A percentile compares a stretch with the other conserved stretches of the same genome.
phyloP scores from a whole-genome alignment of 805 yeast species.

The Diddensiella santjacobensis region DNA sequence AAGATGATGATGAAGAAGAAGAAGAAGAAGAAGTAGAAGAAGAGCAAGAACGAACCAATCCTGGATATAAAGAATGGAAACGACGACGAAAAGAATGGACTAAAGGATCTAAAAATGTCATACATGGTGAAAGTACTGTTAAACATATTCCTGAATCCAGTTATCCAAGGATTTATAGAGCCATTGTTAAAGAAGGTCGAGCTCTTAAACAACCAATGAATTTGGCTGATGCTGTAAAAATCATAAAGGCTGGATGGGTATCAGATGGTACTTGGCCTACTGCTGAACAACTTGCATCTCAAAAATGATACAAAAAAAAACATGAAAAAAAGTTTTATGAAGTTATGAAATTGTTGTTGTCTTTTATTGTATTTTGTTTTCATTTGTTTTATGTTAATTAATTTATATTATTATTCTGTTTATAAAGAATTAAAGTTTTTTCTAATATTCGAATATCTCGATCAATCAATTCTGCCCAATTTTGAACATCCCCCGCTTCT shows the following conservation, averaged over 20 bases:
- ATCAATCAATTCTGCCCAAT: conserved; percentile 64
- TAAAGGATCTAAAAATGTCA: conserved; percentile 23
- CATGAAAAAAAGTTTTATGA: background rate
- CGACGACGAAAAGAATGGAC: conserved; percentile 66
- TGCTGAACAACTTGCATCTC: conserved; percentile 2
- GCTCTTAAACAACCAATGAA: conserved; percentile 67
- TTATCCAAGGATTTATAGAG: conserved; percentile 52
- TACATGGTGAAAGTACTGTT: conserved; percentile 26
- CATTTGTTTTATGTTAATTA: background rate
- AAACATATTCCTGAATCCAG: conserved; percentile 30
- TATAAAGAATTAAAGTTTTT: conserved; percentile 36
- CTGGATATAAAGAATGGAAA: conserved; percentile 67
- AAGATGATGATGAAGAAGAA: background rate
- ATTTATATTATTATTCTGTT: background rate
- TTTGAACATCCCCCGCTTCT: conserved; percentile 44
- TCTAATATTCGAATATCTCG: conserved; percentile 71
- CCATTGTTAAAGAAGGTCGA: conserved; percentile 66
- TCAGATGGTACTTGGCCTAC: conserved; percentile 65
- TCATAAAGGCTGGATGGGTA: conserved; percentile 83
- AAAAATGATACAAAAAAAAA: background rate
- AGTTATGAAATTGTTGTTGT: background rate
- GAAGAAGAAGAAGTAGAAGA: conserved; percentile 19
- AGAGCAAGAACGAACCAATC: conserved; percentile 41
- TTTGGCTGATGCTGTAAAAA: conserved; percentile 63
- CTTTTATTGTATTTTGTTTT: conserved; percentile 1